Percentiles rank a stretch among this genome's conserved stretches.
Evolutionary conservation across 768 basidiomycete species (phyloP).

Genomic region (Pleurotus platypus): DNA sequence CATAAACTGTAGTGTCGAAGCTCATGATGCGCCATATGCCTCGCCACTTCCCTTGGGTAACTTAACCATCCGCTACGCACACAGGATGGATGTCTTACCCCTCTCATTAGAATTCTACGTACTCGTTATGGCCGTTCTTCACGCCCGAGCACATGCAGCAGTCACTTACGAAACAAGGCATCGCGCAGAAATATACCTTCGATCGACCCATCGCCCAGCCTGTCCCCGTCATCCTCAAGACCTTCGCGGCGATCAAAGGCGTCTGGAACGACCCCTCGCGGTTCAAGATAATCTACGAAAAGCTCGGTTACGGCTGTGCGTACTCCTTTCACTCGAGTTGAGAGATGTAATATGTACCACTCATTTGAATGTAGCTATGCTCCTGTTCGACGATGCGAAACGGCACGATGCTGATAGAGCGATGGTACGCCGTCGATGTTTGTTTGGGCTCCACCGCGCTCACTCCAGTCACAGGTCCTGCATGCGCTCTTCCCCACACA

Average conservation of each 20-base stretch:
- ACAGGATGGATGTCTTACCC: not conserved
- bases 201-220: conserved; percentile 15
- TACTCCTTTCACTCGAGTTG: not conserved
- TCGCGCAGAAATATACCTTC: conserved; percentile 36
- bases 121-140: conserved; percentile 60
- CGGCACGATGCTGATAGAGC: conserved; percentile 31
- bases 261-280: conserved; percentile 28
- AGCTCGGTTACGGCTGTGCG: conserved; percentile 32
- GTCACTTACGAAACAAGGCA: conserved; percentile 33
- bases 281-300: conserved; percentile 35
- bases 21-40: conserved; percentile 39
- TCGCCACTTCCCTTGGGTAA: conserved; percentile 33
- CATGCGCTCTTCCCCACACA: conserved; percentile 34
- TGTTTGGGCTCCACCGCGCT: not conserved
- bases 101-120: conserved; percentile 29
- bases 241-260: conserved; percentile 28
- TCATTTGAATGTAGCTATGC: conserved; percentile 16
- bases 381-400: conserved; percentile 32
- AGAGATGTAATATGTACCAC: not conserved
- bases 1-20: conserved; percentile 31
- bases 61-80: not conserved
- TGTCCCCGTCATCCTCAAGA: conserved; percentile 26
- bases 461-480: conserved; percentile 11
- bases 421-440: conserved; percentile 5
- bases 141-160: conserved; percentile 36